Evolutionary conservation across 768 basidiomycete genomes (phyloP), one percentile per base, ranked within the genome.

Genomic region (Mycena rebaudengoi): DNA sequence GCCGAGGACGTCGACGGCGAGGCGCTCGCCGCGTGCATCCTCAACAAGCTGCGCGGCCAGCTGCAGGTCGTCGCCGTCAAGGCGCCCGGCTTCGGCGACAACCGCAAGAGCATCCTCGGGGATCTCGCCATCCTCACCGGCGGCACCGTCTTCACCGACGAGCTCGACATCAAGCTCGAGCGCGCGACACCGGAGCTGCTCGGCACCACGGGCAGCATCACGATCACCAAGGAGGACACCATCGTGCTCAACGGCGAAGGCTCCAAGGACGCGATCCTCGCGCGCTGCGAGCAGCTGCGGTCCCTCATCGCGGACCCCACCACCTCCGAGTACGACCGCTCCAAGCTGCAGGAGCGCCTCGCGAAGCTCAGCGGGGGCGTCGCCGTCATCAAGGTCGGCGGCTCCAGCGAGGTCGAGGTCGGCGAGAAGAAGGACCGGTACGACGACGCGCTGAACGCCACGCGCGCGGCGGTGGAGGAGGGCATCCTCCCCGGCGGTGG

Each of bases 401-500:
- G 97, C 18, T 82, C 90, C 23, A 88, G 86, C 53, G 97, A 99
- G 78, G 97, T 98, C 52, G 97, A 98, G 80, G 97, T 99, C 63
- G 86, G 96, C 7, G 97, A 99, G 87, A 99, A 98, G 94, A 98
- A 99, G 88, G 97, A 99, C 76, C 86, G 96, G 35, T 98, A 98
- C 73, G 96, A 98, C 69, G 95, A 97, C 74, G 96, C 96, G 1
- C 85, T 98, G 46, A 98, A 98, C 76, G 96, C 96, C n/a, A 99
- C 97, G 5, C 91, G 97, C 39, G 97, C 97, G 25, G 96, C 97
- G 44, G 97, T 99, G 29, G 97, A 98, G 80, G 96, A 99, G 78
- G 97, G 97, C 74, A 98, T 98, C 72, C 91, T 99, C 32, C 97
- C 97, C 53, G 97, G 97, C 43, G 97, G 97, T 73, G 96, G 96